phyloP scores from a whole-genome alignment of 164 flowering plant species.

The Liriodendron chinense region DNA sequence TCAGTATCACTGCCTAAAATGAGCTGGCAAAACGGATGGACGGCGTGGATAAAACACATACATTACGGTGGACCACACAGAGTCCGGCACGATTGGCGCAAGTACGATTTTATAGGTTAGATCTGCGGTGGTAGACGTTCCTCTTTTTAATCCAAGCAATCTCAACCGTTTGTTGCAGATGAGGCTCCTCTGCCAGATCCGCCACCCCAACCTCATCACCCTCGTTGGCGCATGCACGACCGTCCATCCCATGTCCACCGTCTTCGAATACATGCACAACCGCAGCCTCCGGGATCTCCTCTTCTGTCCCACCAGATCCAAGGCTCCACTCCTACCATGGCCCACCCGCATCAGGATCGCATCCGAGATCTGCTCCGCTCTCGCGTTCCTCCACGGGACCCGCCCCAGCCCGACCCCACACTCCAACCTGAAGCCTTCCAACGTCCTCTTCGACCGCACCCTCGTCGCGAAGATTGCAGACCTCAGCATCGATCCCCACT shows the following conservation, averaged over 20 bases:
- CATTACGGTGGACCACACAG: too few species aligned
- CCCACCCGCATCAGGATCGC: constrained; percentile 51
- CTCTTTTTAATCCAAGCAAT: too few species aligned
- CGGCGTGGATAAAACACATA: too few species aligned
- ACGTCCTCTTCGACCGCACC: constrained; percentile 54
- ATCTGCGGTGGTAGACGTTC: background rate
- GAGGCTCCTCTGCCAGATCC: constrained; percentile 28
- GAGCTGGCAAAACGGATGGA: too few species aligned
- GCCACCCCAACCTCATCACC: constrained; percentile 52
- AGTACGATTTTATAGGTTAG: too few species aligned
- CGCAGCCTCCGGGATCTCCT: constrained; percentile 48
- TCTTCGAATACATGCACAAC: constrained; percentile 60
- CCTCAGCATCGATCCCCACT: constrained; percentile 10
- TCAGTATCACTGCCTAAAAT: too few species aligned
- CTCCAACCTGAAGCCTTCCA: constrained; percentile 41
- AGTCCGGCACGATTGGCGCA: too few species aligned
- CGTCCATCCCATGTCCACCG: constrained; percentile 35
- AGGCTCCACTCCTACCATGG: constrained; percentile 40
- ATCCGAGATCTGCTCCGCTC: constrained; percentile 41
- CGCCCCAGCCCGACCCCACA: constrained; percentile 50
- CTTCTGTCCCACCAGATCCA: constrained; percentile 22
- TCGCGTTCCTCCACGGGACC: constrained; percentile 50
- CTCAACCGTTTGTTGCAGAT: constrained; percentile 28
- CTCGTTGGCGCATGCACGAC: constrained; percentile 48
- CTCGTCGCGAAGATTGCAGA: constrained; percentile 48